A percentile compares a stretch with the other conserved stretches of the same genome.
phyloP scores from a whole-genome alignment of 176 grass and related monocot species.

The Aegilops bicornis region DNA sequence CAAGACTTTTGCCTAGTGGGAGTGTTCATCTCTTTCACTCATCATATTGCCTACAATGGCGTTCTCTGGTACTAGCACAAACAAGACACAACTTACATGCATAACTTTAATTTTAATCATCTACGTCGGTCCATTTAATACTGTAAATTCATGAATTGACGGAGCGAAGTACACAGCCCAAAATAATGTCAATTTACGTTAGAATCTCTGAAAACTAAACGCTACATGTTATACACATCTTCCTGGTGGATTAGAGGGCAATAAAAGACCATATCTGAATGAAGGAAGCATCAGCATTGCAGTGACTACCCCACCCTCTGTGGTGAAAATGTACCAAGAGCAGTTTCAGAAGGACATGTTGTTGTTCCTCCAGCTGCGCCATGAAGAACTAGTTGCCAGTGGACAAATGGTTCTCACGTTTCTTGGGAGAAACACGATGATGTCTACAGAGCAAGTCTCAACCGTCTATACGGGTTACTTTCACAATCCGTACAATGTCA shows the following conservation, averaged over 20 bases:
- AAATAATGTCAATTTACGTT: no score
- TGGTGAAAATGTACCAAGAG: slow-evolving; percentile 32
- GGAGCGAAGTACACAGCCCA: no score
- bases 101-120: no score
- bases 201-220: neutral
- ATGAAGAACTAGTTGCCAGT: neutral
- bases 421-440: slow-evolving; percentile 21
- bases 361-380: slow-evolving; percentile 24
- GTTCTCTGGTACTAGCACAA: slow-evolving; percentile 1
- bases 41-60: slow-evolving; percentile 22
- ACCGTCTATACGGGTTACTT: neutral
- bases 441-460: neutral
- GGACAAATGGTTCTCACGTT: slow-evolving; percentile 41
- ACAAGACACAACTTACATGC: neutral
- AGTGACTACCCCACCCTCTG: neutral
- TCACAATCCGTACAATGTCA: neutral
- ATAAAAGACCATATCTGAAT: neutral
- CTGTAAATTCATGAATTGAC: no score
- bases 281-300: slow-evolving; percentile 28
- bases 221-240: neutral
- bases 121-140: no score
- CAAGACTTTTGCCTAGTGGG: slow-evolving; percentile 34
- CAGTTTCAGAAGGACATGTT: slow-evolving; percentile 27
- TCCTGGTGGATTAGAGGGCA: neutral
- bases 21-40: slow-evolving; percentile 54